Percentiles rank a stretch among this genome's conserved stretches.
Evolutionary conservation across 2,329 filamentous ascomycete genomes (phyloP).

Genomic region (Trichoderma simmonsii): DNA sequence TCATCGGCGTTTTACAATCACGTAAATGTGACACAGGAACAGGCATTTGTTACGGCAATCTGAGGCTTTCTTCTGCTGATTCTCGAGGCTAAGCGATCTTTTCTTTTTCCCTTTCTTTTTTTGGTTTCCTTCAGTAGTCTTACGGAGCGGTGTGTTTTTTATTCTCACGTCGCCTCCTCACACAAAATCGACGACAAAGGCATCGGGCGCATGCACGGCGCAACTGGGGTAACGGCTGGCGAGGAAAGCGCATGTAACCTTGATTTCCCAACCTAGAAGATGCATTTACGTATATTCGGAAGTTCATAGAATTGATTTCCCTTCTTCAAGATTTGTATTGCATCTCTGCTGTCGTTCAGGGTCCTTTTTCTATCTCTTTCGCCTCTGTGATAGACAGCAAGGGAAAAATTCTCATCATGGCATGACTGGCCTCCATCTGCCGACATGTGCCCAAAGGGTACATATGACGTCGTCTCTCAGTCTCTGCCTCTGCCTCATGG

Average conservation of each 20-base stretch:
- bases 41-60: neutral
- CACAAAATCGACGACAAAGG: neutral
- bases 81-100: neutral
- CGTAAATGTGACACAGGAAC: neutral
- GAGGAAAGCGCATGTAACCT: neutral
- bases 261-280: neutral
- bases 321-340: neutral
- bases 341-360: no score
- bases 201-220: constrained; percentile 3
- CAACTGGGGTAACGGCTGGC: neutral
- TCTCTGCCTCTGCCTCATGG: neutral
- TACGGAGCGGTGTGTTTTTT: neutral
- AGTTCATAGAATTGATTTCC: neutral
- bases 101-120: neutral
- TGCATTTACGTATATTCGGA: neutral
- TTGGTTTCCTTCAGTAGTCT: neutral
- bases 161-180: neutral
- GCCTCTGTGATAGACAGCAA: neutral
- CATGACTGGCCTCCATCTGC: neutral
- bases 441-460: neutral
- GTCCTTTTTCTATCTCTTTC: neutral
- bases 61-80: neutral
- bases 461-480: constrained; percentile 9
- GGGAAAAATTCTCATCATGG: neutral
- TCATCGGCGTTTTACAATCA: constrained; percentile 17